Evolutionary conservation across 1,284 basidiomycete species (phyloP), one percentile per base, ranked within the genome.

Genomic region (Pseudozyma pruni): DNA sequence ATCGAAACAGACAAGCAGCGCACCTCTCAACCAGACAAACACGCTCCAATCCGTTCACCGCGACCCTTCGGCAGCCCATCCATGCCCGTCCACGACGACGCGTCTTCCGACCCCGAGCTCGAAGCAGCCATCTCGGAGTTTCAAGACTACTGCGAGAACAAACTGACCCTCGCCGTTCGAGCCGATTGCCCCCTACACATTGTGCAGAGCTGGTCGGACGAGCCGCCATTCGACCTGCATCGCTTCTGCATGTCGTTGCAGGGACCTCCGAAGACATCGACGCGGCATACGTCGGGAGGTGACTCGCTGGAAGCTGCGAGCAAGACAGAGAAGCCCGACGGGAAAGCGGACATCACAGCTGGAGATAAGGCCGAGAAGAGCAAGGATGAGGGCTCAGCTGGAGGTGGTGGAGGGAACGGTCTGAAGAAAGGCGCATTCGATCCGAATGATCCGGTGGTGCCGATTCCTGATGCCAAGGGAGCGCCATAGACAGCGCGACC

Each of bases 141-240:
- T 34, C 60, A 63, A 42, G 67, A 70, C 41, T 70, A 44, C 40
- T 70, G 67, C 60, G 67, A 70, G 23, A 70, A 70, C 44, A 70
- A 70, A 42, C 31, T 70, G 17, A 64, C 67, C 0, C 45, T 70
- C 1, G 67, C 67, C 0, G 67, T 70, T 1, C 51, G 67, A 1
- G 67, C 67, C 22, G 67, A 70, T 34, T 70, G 67, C 20, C 67
- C 67, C 3, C 27, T 70, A 1, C 60, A 64, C 49, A 20, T 62
- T 10, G 67, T 70, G 4, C 37, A 37, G 14, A 46, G 45, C 14
- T 70, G 67, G 67, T 20, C 16, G 10, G 67, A 70, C 44, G 67
- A 70, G 25, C 67, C 67, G 1, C 67, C 67, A 6, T 64, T 70
- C 31, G 67, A 70, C 20, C 32, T 70, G 47, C 60, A 63, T 4